A percentile compares a stretch with the other conserved stretches of the same genome.
phyloP scores from a whole-genome alignment of 768 basidiomycete species.

The Calocybe indica region DNA sequence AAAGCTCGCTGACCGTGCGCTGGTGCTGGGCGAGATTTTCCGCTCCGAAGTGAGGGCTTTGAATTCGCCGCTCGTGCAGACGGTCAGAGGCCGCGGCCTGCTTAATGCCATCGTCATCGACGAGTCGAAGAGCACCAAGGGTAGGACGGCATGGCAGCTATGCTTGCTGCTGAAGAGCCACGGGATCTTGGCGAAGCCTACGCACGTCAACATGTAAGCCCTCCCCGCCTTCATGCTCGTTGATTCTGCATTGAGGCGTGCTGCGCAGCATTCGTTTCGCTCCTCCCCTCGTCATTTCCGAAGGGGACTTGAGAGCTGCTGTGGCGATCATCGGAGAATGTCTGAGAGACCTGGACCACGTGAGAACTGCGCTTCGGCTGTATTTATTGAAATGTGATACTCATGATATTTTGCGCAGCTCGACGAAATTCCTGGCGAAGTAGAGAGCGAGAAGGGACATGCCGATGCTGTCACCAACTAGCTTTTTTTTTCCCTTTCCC shows the following conservation, averaged over 20 bases:
- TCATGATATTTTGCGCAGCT: conserved; percentile 14
- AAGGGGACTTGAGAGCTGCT: conserved; percentile 73
- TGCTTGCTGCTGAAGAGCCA: conserved; percentile 89
- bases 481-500: too few species aligned
- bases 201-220: conserved; percentile 87
- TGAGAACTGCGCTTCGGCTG: conserved; percentile 21
- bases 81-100: conserved; percentile 82
- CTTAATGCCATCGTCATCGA: conserved; percentile 94
- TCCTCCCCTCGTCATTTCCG: conserved; percentile 91
- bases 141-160: conserved; percentile 91
- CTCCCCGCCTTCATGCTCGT: background rate
- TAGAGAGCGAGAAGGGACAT: too few species aligned
- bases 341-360: conserved; percentile 74
- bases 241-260: background rate
- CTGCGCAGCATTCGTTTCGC: conserved; percentile 84
- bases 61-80: conserved; percentile 64
- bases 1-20: conserved; percentile 75
- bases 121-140: conserved; percentile 68
- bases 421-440: conserved; percentile 51
- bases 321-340: conserved; percentile 73
- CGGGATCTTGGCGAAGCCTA: conserved; percentile 93
- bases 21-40: conserved; percentile 76
- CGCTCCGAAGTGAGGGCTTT: conserved; percentile 54
- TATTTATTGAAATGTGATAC: too few species aligned
- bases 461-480: too few species aligned